Evolutionary conservation across 2,329 filamentous ascomycete genomes (phyloP).

Genomic region (Penicillium sp.): DNA sequence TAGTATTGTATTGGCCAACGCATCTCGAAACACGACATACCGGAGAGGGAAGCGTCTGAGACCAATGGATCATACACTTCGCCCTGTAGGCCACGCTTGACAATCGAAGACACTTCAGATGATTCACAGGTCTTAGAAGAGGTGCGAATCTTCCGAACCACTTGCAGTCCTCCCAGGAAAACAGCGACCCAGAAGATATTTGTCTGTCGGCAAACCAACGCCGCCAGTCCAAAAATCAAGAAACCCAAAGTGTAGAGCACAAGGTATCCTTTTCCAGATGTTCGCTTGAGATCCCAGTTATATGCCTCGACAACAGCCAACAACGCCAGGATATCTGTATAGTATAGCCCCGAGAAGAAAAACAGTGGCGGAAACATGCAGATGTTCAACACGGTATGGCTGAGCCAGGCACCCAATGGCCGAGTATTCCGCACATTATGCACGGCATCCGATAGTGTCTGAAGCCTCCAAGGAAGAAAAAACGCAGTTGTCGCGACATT

Average conservation of each 20-base stretch:
- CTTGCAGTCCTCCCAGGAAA: constrained; percentile 47
- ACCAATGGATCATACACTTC: constrained; percentile 53
- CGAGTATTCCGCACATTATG: constrained; percentile 34
- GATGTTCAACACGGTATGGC: constrained; percentile 66
- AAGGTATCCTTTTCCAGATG: constrained; percentile 17
- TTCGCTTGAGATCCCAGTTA: constrained; percentile 46
- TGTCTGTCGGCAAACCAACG: constrained; percentile 82
- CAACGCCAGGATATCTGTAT: constrained; percentile 86
- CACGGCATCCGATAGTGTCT: constrained; percentile 51
- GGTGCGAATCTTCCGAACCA: constrained; percentile 36
- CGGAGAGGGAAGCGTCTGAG: constrained; percentile 49
- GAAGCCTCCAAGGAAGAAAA: constrained; percentile 51
- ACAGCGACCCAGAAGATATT: constrained; percentile 89
- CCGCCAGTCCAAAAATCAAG: constrained; percentile 59
- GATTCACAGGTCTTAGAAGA: constrained; percentile 28
- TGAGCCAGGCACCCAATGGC: constrained; percentile 33
- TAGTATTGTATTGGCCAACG: constrained; percentile 13
- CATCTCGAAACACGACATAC: constrained; percentile 32
- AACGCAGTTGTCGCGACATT: constrained; percentile 39
- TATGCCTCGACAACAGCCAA: constrained; percentile 71
- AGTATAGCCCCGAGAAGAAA: constrained; percentile 94
- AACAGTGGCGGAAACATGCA: constrained; percentile 84
- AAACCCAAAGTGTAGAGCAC: constrained; percentile 36
- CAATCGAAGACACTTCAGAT: constrained; percentile 29
- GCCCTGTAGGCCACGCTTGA: constrained; percentile 33